These are phyloP conservation scores for Calycina herbarum DNA, from an alignment of 2,329 filamentous ascomycete genomes.

Conservation along the genomic window DNA sequence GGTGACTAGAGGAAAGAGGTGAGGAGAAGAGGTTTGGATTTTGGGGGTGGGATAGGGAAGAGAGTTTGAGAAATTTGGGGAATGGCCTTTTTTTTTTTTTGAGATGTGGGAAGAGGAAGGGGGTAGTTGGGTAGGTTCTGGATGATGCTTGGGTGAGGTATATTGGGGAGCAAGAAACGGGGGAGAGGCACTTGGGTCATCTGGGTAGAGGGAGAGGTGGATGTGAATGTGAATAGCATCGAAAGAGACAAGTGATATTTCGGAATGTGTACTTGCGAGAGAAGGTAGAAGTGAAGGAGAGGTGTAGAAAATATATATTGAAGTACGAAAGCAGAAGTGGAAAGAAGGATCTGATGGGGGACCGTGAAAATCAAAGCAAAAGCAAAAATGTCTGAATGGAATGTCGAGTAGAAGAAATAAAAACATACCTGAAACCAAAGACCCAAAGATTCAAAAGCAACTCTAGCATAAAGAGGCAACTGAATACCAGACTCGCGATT, in stretches of 20 bases:
- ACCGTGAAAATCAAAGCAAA: not conserved
- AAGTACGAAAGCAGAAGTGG: not conserved
- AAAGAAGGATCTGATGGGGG: not conserved
- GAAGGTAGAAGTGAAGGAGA: not conserved
- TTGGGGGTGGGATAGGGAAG: not conserved
- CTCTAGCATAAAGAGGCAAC: conserved; percentile 64
- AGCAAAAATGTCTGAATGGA: not conserved
- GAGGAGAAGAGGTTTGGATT: not conserved
- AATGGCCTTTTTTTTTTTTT: not conserved
- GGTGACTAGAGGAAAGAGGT: not conserved
- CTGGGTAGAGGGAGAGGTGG: too few species aligned
- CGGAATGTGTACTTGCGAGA: too few species aligned
- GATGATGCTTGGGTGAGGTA: too few species aligned
- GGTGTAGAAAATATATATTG: not conserved
- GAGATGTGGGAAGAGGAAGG: not conserved
- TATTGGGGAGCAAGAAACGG: not conserved
- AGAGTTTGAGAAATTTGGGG: too few species aligned
- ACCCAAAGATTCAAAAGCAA: conserved; percentile 58
- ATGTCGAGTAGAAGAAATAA: not conserved
- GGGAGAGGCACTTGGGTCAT: not conserved
- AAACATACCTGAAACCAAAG: conserved; percentile 55
- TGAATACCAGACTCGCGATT: conserved; percentile 57
- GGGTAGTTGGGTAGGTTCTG: not conserved
- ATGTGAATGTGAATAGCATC: too few species aligned
- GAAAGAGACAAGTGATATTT: too few species aligned